Evolutionary conservation across 371 early-diverging fungal species (phyloP).

Genomic region (Apophysomyces ossiformis): DNA sequence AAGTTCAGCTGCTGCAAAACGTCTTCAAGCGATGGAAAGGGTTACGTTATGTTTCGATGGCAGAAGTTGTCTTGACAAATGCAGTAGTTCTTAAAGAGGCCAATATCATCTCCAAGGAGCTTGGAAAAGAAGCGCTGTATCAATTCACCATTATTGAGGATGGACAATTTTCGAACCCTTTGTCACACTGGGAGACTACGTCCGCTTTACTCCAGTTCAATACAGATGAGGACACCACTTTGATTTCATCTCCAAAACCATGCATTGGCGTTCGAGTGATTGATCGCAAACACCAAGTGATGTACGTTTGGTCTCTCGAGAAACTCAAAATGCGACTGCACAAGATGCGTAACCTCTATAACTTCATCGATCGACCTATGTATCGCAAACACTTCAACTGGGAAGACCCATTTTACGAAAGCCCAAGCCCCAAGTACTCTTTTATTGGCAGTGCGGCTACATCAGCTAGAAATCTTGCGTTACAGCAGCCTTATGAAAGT

Average conservation of each 20-base stretch:
- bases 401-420: constrained; percentile 80
- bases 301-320: constrained; percentile 79
- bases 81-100: constrained; percentile 85
- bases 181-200: constrained; percentile 68
- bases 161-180: constrained; percentile 52
- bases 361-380: constrained; percentile 72
- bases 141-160: constrained; percentile 79
- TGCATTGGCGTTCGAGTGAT: constrained; percentile 74
- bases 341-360: constrained; percentile 80
- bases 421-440: constrained; percentile 64
- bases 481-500: constrained; percentile 56
- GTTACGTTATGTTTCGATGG: constrained; percentile 71
- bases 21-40: constrained; percentile 65
- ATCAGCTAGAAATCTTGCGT: constrained; percentile 53
- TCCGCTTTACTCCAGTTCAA: constrained; percentile 60
- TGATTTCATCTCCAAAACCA: constrained; percentile 57
- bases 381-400: constrained; percentile 77
- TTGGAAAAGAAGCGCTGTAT: constrained; percentile 77
- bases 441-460: constrained; percentile 68
- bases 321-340: constrained; percentile 70
- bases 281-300: constrained; percentile 70
- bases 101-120: constrained; percentile 83
- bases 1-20: constrained; percentile 54
- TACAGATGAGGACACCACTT: constrained; percentile 58
- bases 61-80: constrained; percentile 71